Base-by-base conservation (phyloP, 129 eudicot species). In the Centrapalus pauciflorus region DNA sequence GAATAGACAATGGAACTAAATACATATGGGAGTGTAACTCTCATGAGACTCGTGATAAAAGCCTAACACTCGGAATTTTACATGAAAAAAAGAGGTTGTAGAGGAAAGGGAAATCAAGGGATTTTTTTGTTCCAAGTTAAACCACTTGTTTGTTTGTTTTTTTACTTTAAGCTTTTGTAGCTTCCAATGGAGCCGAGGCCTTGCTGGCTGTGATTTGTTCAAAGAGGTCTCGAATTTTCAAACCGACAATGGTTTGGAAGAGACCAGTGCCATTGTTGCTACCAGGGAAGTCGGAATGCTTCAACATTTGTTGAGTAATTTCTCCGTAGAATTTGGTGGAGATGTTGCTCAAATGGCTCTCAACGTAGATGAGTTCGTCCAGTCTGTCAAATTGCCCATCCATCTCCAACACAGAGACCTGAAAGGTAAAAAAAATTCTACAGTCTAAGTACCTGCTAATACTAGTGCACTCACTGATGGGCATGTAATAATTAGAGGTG, bases 261-360 rank as follows among this genome's bases (percentile, higher is more conserved):
- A 92, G 85, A 63, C 98, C 98, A 5, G 98, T 88, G 21, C 98
- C 98, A 66, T 92, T 92, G 91, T 88, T 92, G 83, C 98, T 92
- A 25, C 98, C 96, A 3, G 96, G 96, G 78, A 92, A 92, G 61
- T 92, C 98, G 0, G 95, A 9, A 49, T 83, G 96, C 80, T 92
- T 92, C 80, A 88, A 64, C 98, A 92, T 88, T 64, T 88, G 96
- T 69, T 92, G 98, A 4, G 98, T 92, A 16, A 92, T 88, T 78
- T 88, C 96, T 25, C 96, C 98, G n/a, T 92, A 92, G 71, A 92
- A 92, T 71, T 92, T 92, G 74, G 89, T 85, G 11, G 98, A 92
- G 20, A 92, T 77, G 87, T 85, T 92, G 87, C 98, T 92, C 69
- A 92, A 77, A 64, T 92, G 98, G 89, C 95, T 92, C 67, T 92